Evolutionary conservation across 2,329 filamentous ascomycete species (phyloP).

Genomic region (Byssoonygena ceratinophila): DNA sequence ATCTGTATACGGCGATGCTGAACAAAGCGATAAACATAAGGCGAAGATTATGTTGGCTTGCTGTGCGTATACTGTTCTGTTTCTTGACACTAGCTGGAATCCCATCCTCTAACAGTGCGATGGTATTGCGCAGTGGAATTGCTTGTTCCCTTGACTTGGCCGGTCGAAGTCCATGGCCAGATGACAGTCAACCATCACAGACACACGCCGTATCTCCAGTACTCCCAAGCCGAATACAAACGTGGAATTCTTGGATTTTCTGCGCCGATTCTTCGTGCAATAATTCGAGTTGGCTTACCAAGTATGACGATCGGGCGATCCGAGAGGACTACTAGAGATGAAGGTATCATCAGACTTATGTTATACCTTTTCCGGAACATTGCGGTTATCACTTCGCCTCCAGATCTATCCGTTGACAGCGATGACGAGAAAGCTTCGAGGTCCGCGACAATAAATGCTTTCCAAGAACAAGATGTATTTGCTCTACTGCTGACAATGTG

Average conservation of each 20-base stretch:
- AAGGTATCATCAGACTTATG: conserved; percentile 83
- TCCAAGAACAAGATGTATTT: conserved; percentile 83
- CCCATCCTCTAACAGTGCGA: background rate
- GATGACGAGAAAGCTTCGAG: conserved; percentile 83
- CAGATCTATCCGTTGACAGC: conserved; percentile 64
- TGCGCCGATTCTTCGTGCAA: conserved; percentile 65
- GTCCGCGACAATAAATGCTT: conserved; percentile 77
- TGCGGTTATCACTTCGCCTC: conserved; percentile 67
- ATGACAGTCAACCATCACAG: conserved; percentile 90
- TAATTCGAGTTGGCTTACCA: conserved; percentile 70
- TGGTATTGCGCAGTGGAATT: conserved; percentile 56
- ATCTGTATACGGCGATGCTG: conserved; percentile 65
- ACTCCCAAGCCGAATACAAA: conserved; percentile 85
- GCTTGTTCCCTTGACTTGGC: conserved; percentile 88
- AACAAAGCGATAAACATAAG: conserved; percentile 62
- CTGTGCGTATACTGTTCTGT: conserved; percentile 36
- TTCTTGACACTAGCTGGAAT: background rate
- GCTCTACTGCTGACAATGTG: conserved; percentile 73
- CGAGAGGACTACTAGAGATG: conserved; percentile 68
- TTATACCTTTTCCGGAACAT: conserved; percentile 85
- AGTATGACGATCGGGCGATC: conserved; percentile 69
- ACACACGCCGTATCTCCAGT: conserved; percentile 78
- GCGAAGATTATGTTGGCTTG: conserved; percentile 72
- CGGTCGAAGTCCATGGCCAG: conserved; percentile 66
- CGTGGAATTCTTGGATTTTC: conserved; percentile 74